Base-by-base conservation (phyloP, 192 early-diverging fungal genomes). In the Umbelopsis sp. region DNA sequence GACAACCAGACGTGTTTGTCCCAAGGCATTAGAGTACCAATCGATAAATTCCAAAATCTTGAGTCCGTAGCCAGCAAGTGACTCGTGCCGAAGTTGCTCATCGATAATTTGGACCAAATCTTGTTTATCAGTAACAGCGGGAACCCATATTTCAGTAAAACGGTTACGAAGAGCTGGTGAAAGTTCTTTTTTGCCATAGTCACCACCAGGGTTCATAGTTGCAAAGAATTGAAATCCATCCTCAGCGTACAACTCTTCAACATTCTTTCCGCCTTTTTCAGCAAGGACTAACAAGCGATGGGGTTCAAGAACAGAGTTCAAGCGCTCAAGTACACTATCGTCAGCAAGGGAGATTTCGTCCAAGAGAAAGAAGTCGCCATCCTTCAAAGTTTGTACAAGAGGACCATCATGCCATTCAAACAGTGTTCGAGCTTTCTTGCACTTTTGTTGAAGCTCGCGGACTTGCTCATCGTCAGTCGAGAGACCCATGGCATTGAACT, bases 131-230 rank as follows among this genome's bases (percentile, higher is more conserved):
- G 86, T 84, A 3, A 97, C 90, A n/a, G 89, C 80, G 6, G 95
- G 94, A 2, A 96, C 95, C 97, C 97, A 99, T 24, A 99, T 89
- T 78, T 99, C 97, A 6, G 96, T 97, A 71, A 99, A 99, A 59
- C 97, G 91, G 81, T 99, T 99, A 44, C 97, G 88, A 65, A 99
- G 87, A 8, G 97, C 97, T 41, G 97, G 97, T 12, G 93, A 95
- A 17, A 99, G 87, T 78, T 99, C 97, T 74, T 97, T 97, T 82
- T 99, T 99, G 45, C 97, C 97, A 77, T 96, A 98, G 79, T 99
- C 97, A 51, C 97, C 97, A 43, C 97, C 97, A 4, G 97, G 97
- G 80, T 99, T 99, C 97, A 99, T 99, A 3, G 97, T 99, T 2
- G 97, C 96, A 17, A 97, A 80, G 79, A 99, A 97, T 65, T 90